These are phyloP conservation scores for Chrysosporium queenslandicum DNA, from an alignment of 2,329 filamentous ascomycete species.

Conservation along the genomic window DNA sequence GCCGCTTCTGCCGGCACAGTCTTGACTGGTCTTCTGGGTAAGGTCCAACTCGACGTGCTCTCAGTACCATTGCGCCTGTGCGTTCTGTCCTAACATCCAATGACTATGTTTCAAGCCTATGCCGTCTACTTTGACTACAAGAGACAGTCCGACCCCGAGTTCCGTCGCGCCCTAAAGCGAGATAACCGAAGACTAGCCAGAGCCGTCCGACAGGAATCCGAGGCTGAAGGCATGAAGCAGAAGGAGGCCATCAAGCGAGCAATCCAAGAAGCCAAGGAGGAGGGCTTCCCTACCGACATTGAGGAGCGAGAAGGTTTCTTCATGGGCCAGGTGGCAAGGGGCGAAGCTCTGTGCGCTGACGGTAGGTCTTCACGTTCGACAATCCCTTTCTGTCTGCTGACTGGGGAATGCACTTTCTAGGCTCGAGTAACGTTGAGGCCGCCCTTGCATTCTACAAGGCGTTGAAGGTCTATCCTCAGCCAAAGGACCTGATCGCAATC, in stretches of 20 bases:
- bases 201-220: conserved; percentile 40
- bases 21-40: conserved; percentile 48
- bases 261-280: conserved; percentile 73
- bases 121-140: conserved; percentile 58
- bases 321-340: conserved; percentile 85
- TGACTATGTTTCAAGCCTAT: conserved; percentile 43
- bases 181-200: conserved; percentile 40
- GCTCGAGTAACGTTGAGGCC: conserved; percentile 55
- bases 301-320: conserved; percentile 96
- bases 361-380: conserved; percentile 47
- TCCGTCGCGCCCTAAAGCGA: conserved; percentile 49
- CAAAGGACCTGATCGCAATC: conserved; percentile 83
- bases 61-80: not conserved
- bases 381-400: not conserved
- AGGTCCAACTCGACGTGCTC: conserved; percentile 13
- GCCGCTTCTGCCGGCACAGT: conserved; percentile 50
- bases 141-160: conserved; percentile 53
- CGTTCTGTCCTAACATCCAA: conserved; percentile 8
- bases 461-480: conserved; percentile 94
- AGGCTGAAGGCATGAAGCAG: conserved; percentile 38
- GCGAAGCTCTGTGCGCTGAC: conserved; percentile 72
- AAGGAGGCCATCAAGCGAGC: conserved; percentile 61
- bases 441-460: conserved; percentile 96
- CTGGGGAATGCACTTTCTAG: conserved; percentile 19
- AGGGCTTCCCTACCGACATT: conserved; percentile 80